phyloP scores from a whole-genome alignment of 306 rosid genomes.

The Trifolium fragiferum region DNA sequence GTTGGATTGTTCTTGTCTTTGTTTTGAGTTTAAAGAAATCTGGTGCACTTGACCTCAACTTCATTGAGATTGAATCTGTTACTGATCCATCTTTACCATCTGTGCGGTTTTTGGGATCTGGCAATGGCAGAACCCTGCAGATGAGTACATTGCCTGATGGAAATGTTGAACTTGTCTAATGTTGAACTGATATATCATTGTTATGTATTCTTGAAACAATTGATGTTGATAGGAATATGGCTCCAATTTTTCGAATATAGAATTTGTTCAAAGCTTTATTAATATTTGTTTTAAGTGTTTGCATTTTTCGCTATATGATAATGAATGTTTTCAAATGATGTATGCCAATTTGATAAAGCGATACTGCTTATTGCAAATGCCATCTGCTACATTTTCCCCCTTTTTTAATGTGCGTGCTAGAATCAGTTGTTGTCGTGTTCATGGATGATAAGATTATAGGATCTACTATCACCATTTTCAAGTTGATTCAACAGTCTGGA shows the following conservation, averaged over 20 bases:
- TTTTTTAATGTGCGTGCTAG: constrained; percentile 15
- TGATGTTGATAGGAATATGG: constrained; percentile 38
- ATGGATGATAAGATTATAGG: constrained; percentile 24
- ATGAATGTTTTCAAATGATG: constrained; percentile 36
- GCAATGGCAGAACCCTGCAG: constrained; percentile 81
- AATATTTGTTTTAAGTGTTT: constrained; percentile 19
- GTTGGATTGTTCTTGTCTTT: constrained; percentile 76
- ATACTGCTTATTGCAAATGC: constrained; percentile 28
- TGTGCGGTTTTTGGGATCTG: constrained; percentile 74
- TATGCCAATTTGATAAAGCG: constrained; percentile 21
- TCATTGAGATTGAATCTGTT: constrained; percentile 92
- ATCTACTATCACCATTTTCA: not conserved
- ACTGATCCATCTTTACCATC: constrained; percentile 81
- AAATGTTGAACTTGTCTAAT: constrained; percentile 74
- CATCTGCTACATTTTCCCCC: constrained; percentile 22
- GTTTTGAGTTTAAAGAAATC: constrained; percentile 83
- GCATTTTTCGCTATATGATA: constrained; percentile 34
- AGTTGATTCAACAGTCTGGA: not conserved
- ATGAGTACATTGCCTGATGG: constrained; percentile 74
- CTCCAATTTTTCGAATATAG: constrained; percentile 44
- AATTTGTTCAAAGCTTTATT: constrained; percentile 41
- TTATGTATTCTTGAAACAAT: constrained; percentile 47
- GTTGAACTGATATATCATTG: constrained; percentile 35
- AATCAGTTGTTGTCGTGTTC: not conserved
- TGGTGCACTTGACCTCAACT: constrained; percentile 65